Percentiles rank a stretch among this genome's conserved stretches.
Evolutionary conservation across 1,284 basidiomycete genomes (phyloP).

Genomic region (Gomphus bonarii): DNA sequence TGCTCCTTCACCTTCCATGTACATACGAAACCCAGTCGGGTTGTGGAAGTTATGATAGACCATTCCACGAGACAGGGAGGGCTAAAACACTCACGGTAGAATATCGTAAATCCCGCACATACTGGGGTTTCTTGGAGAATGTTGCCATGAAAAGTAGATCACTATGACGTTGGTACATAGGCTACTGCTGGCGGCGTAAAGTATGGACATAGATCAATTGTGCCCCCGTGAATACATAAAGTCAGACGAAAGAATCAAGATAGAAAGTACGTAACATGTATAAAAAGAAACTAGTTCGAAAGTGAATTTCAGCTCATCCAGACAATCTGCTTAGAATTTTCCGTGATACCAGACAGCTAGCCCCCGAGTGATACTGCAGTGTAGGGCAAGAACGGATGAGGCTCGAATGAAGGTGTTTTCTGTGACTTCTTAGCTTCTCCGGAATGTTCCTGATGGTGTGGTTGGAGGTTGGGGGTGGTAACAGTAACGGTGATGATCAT

Average conservation of each 20-base stretch:
- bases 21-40: no score
- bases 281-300: neutral
- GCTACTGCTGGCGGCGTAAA: neutral
- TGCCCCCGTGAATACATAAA: neutral
- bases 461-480: neutral
- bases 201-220: neutral
- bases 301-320: neutral
- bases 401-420: neutral
- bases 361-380: neutral
- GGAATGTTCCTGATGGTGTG: neutral
- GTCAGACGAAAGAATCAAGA: neutral
- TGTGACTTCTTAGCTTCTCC: neutral
- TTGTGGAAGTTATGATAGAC: no score
- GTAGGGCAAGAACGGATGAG: neutral
- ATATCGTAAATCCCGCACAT: no score
- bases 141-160: no score
- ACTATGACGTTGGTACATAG: neutral
- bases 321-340: neutral
- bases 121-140: no score
- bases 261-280: neutral
- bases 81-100: no score
- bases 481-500: neutral
- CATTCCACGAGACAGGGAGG: no score
- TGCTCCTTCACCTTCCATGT: no score
- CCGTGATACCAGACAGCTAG: neutral